Conservation (phyloP, 768 basidiomycete species). For the Cubamyces sp. region DNA sequence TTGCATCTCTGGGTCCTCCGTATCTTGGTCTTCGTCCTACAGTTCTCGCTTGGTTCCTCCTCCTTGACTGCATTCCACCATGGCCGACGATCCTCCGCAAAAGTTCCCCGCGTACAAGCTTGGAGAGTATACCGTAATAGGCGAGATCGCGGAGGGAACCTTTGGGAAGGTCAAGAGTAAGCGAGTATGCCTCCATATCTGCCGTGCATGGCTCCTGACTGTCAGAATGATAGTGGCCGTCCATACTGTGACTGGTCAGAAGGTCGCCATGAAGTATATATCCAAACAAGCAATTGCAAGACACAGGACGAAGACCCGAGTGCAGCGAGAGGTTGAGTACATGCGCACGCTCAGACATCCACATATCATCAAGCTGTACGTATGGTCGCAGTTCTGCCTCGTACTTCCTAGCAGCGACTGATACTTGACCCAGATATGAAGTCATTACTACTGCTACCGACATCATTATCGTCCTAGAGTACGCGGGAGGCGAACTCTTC, state of each 20-base stretch:
- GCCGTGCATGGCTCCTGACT: conserved; percentile 6
- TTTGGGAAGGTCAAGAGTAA: conserved; percentile 99
- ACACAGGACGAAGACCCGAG: conserved; percentile 89
- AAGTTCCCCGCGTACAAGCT: conserved; percentile 69
- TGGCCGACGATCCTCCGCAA: conserved; percentile 33
- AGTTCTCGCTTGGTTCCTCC: not conserved
- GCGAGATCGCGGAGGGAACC: conserved; percentile 93
- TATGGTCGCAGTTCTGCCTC: conserved; percentile 26
- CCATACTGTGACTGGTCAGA: conserved; percentile 92
- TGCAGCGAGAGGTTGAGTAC: conserved; percentile 96
- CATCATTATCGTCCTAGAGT: conserved; percentile 98
- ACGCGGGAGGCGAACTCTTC: conserved; percentile 95
- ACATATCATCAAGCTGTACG: conserved; percentile 97
- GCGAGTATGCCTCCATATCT: conserved; percentile 38
- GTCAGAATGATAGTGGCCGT: conserved; percentile 69
- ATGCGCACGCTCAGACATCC: conserved; percentile 93
- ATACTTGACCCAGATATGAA: conserved; percentile 60
- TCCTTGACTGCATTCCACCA: conserved; percentile 21
- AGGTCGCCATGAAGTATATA: conserved; percentile 97
- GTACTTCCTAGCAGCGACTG: conserved; percentile 7
- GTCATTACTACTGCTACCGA: conserved; percentile 93
- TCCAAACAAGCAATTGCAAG: conserved; percentile 92
- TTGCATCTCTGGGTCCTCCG: not conserved
- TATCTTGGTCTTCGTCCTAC: not conserved
- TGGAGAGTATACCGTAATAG: conserved; percentile 87